These are phyloP conservation scores for Cyphellophora europaea DNA, from an alignment of 2,329 filamentous ascomycete genomes.

Conservation along the genomic window DNA sequence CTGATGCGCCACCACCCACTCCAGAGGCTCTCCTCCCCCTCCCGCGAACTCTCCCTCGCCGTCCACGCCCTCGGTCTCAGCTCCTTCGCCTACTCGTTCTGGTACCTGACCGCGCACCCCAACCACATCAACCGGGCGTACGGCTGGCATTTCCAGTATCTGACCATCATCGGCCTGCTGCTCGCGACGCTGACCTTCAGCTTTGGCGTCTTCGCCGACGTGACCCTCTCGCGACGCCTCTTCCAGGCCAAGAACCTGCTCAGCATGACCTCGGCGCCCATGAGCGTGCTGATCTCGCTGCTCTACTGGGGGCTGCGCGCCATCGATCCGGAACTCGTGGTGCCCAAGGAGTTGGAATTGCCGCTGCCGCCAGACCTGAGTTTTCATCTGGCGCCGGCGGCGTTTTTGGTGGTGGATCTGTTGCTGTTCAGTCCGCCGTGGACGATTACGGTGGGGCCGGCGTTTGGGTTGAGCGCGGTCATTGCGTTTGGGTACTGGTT, in stretches of 20 bases:
- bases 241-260: conserved; percentile 51
- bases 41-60: conserved; percentile 30
- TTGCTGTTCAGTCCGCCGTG: conserved; percentile 52
- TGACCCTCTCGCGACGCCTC: conserved; percentile 40
- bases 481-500: conserved; percentile 54
- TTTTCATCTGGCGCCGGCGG: conserved; percentile 43
- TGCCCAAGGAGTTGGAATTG: conserved; percentile 16
- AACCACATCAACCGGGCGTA: conserved; percentile 46
- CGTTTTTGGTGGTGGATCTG: conserved; percentile 46
- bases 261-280: conserved; percentile 47
- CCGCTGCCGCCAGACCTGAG: conserved; percentile 27
- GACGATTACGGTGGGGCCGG: conserved; percentile 44
- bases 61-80: conserved; percentile 31
- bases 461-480: conserved; percentile 37
- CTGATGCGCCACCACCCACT: conserved; percentile 30
- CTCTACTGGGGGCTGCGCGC: conserved; percentile 51
- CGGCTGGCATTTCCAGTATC: conserved; percentile 58
- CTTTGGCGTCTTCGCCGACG: conserved; percentile 45
- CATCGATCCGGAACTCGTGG: conserved; percentile 26
- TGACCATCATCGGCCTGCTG: conserved; percentile 53
- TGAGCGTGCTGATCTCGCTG: conserved; percentile 51
- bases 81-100: conserved; percentile 35
- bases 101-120: conserved; percentile 34
- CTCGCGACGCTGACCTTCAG: conserved; percentile 47
- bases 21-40: conserved; percentile 33